phyloP scores from a whole-genome alignment of 805 yeast genomes.

The Pichia deserticola region DNA sequence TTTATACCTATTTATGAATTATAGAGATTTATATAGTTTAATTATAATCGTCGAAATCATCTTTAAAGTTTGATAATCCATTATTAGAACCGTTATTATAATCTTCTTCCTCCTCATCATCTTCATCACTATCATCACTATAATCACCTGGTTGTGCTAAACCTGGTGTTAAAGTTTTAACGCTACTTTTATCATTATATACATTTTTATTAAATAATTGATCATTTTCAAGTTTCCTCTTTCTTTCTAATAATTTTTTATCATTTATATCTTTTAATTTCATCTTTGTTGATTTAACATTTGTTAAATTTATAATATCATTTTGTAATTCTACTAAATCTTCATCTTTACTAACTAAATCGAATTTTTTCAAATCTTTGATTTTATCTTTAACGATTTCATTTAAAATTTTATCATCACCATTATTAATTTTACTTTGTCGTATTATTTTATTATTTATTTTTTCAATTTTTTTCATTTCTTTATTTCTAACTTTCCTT shows the following conservation, averaged over 20 bases:
- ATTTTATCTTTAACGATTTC: slow-evolving; percentile 33
- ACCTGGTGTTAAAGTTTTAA: slow-evolving; percentile 75
- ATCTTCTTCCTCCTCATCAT: slow-evolving; percentile 12
- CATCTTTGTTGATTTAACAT: slow-evolving; percentile 31
- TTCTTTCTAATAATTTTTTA: slow-evolving; percentile 16
- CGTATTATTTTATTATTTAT: slow-evolving; percentile 15
- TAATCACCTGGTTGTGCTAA: slow-evolving; percentile 70
- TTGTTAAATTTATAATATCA: slow-evolving; percentile 38
- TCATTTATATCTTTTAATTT: slow-evolving; percentile 12
- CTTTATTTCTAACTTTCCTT: slow-evolving; percentile 13
- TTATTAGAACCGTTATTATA: background rate
- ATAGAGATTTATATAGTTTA: slow-evolving; percentile 2
- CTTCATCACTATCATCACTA: slow-evolving; percentile 30
- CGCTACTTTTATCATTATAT: slow-evolving; percentile 36
- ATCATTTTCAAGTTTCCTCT: slow-evolving; percentile 26
- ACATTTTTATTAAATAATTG: slow-evolving; percentile 33
- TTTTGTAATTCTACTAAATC: slow-evolving; percentile 37
- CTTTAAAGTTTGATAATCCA: slow-evolving; percentile 12
- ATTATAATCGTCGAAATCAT: slow-evolving; percentile 27
- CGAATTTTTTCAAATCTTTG: slow-evolving; percentile 29
- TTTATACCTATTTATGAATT: no score
- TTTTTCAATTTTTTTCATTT: slow-evolving; percentile 11
- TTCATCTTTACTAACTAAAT: slow-evolving; percentile 23
- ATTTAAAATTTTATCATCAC: slow-evolving; percentile 28
- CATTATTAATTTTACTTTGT: slow-evolving; percentile 17